phyloP scores from a whole-genome alignment of 1,284 basidiomycete species.

The Schizopora paradoxa region DNA sequence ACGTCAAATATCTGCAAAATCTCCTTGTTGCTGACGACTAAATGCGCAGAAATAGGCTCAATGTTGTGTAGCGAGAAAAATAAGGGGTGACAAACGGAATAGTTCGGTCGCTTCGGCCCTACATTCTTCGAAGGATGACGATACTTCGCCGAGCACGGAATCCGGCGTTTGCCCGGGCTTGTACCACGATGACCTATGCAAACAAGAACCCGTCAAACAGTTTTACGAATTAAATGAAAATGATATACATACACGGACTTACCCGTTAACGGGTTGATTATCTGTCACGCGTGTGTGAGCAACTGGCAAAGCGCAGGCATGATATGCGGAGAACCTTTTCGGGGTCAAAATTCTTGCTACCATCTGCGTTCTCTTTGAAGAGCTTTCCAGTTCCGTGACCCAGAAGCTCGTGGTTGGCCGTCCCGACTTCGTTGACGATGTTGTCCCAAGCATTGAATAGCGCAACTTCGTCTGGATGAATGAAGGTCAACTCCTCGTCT shows the following conservation, averaged over 20 bases:
- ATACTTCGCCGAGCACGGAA: slow-evolving; percentile 76
- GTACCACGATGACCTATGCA: slow-evolving; percentile 51
- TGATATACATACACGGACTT: slow-evolving; percentile 59
- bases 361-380: slow-evolving; percentile 70
- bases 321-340: slow-evolving; percentile 42
- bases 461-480: slow-evolving; percentile 64
- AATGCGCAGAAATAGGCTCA: slow-evolving; percentile 30
- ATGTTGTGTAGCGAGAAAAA: background rate
- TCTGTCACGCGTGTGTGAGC: slow-evolving; percentile 32
- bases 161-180: slow-evolving; percentile 76
- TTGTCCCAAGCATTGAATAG: slow-evolving; percentile 74
- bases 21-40: slow-evolving; percentile 40
- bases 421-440: slow-evolving; percentile 76
- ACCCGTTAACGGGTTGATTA: slow-evolving; percentile 80
- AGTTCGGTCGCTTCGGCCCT: slow-evolving; percentile 79
- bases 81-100: slow-evolving; percentile 52
- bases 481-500: slow-evolving; percentile 77
- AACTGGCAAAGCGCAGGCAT: slow-evolving; percentile 1
- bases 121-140: slow-evolving; percentile 85
- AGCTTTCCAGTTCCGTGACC: slow-evolving; percentile 79
- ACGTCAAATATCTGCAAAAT: slow-evolving; percentile 77
- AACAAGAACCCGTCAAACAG: no score
- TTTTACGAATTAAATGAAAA: no score
- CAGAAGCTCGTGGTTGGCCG: slow-evolving; percentile 80
- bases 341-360: slow-evolving; percentile 74